Evolutionary conservation across 148 eudicot genomes (phyloP).

Genomic region (Amaranthus cruentus): DNA sequence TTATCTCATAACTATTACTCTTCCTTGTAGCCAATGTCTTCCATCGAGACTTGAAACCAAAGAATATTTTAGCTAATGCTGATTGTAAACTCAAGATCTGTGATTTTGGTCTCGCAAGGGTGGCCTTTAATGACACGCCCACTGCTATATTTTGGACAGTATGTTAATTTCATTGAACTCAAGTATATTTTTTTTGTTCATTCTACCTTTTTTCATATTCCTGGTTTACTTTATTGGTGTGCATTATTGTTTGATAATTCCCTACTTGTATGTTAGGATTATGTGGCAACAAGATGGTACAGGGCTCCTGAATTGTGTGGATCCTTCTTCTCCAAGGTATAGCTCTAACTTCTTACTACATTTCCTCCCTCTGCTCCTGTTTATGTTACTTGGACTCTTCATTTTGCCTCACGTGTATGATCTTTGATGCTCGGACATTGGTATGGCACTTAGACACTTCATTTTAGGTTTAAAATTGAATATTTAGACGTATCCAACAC

Average conservation of each 20-base stretch:
- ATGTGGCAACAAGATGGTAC: constrained; percentile 98
- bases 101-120: constrained; percentile 98
- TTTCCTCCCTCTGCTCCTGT: background rate
- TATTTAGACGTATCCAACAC: too few species aligned
- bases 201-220: background rate
- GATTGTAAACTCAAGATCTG: constrained; percentile 96
- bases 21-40: constrained; percentile 81
- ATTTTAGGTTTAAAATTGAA: too few species aligned
- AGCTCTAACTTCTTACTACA: background rate
- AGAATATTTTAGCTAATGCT: constrained; percentile 95
- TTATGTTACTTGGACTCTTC: background rate
- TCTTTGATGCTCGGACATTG: too few species aligned
- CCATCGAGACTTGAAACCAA: constrained; percentile 93
- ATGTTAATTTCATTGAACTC: constrained; percentile 26
- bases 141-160: constrained; percentile 99
- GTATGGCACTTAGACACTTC: too few species aligned
- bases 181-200: background rate
- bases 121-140: constrained; percentile 91
- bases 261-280: constrained; percentile 48
- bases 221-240: background rate
- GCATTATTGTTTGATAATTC: background rate
- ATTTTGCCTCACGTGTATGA: too few species aligned
- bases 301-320: constrained; percentile 99
- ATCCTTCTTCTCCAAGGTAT: constrained; percentile 95
- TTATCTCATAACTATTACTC: constrained; percentile 25